These are phyloP conservation scores for Chlamydomonas sp. DNA, from an alignment of 139 green algal genomes.

Conservation along the genomic window DNA sequence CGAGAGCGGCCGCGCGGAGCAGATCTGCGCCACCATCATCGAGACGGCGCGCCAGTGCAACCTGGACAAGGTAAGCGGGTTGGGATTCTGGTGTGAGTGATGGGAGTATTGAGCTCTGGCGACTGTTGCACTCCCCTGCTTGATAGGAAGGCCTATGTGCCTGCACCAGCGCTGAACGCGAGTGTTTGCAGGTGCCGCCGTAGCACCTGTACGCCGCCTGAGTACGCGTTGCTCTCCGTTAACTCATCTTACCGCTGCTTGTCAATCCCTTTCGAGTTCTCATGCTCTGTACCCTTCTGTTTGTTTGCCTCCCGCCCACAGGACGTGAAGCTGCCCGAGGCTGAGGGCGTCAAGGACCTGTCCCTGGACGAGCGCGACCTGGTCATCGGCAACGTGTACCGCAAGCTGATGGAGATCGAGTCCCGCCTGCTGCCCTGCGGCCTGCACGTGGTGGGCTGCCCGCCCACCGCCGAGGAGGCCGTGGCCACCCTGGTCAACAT, in stretches of 20 bases:
- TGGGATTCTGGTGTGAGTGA: background rate
- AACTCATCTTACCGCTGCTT: too few relatives aligned
- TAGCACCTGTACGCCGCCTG: too few relatives aligned
- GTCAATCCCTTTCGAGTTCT: too few relatives aligned
- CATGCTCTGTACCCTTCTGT: too few relatives aligned
- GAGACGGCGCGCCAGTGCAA: constrained; percentile 97
- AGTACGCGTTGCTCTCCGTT: too few relatives aligned
- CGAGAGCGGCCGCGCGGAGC: constrained; percentile 80
- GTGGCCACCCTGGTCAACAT: constrained; percentile 99
- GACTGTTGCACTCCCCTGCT: background rate
- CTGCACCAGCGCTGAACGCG: background rate
- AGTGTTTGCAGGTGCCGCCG: too few relatives aligned
- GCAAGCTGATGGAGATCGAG: constrained; percentile 99
- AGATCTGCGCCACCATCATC: constrained; percentile 97
- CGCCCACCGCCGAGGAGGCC: constrained; percentile 93
- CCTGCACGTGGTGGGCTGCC: constrained; percentile 95
- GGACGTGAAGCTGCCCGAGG: constrained; percentile 89
- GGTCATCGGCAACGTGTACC: constrained; percentile 90
- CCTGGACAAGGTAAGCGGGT: constrained; percentile 81
- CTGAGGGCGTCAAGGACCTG: constrained; percentile 68
- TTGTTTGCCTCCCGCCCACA: background rate
- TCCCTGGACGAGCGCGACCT: constrained; percentile 82
- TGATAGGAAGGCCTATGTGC: background rate
- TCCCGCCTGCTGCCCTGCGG: constrained; percentile 97
- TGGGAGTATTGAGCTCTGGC: background rate